A percentile compares a stretch with the other conserved stretches of the same genome.
phyloP scores from a whole-genome alignment of 768 basidiomycete genomes.

The Russula ochroleuca region DNA sequence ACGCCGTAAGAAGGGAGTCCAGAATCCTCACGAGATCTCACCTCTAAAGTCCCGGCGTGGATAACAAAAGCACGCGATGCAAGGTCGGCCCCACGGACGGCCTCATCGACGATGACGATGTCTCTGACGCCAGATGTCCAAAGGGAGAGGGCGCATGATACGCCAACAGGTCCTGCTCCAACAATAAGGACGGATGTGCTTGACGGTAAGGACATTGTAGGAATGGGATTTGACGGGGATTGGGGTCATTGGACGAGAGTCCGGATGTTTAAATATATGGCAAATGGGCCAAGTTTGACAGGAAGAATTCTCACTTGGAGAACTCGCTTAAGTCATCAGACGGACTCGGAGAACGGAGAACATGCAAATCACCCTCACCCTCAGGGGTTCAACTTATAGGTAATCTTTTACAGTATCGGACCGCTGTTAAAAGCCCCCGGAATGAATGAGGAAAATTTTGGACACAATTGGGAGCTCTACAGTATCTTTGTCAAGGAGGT shows the following conservation, averaged over 20 bases:
- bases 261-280: slow-evolving; percentile 3
- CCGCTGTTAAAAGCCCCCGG: too few species aligned
- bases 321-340: slow-evolving; percentile 8
- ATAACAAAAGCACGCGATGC: slow-evolving; percentile 46
- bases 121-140: slow-evolving; percentile 41
- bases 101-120: slow-evolving; percentile 44
- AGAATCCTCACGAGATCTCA: slow-evolving; percentile 26
- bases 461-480: too few species aligned
- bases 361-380: too few species aligned
- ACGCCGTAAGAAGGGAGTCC: slow-evolving; percentile 31
- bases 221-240: background rate
- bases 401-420: too few species aligned
- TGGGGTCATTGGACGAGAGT: background rate
- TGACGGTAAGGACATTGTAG: slow-evolving; percentile 35
- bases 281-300: background rate
- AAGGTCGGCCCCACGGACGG: slow-evolving; percentile 36
- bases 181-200: slow-evolving; percentile 45
- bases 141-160: slow-evolving; percentile 46
- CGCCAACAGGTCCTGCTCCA: slow-evolving; percentile 49
- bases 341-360: background rate
- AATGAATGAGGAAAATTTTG: too few species aligned
- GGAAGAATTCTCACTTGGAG: background rate
- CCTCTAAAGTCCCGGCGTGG: slow-evolving; percentile 54
- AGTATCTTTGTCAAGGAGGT: too few species aligned
- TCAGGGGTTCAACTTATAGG: too few species aligned